These are phyloP conservation scores for Ajuga chamaepitys DNA, from an alignment of 257 asterid species.

Conservation along the genomic window DNA sequence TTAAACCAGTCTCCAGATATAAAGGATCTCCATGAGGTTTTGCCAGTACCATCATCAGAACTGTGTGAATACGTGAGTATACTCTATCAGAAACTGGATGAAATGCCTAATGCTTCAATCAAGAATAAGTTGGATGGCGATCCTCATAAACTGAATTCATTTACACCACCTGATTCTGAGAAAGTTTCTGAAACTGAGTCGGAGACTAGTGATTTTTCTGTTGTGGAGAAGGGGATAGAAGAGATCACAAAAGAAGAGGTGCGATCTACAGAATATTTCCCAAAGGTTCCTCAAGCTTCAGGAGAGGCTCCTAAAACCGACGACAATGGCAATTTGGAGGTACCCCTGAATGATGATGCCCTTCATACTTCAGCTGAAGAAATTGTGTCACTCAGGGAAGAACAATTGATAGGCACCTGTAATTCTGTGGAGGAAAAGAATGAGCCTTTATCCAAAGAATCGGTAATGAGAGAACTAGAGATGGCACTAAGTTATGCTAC, in stretches of 20 bases:
- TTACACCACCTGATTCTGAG: conserved; percentile 25
- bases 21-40: conserved; percentile 82
- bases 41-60: conserved; percentile 45
- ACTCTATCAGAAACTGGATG: conserved; percentile 64
- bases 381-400: neutral
- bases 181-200: conserved; percentile 28
- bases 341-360: conserved; percentile 2
- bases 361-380: conserved; percentile 15
- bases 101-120: conserved; percentile 27
- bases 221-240: conserved; percentile 25
- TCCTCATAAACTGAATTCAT: conserved; percentile 18
- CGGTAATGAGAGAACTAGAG: conserved; percentile 66
- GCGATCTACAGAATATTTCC: conserved; percentile 2
- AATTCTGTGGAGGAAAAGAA: conserved; percentile 22
- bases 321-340: conserved; percentile 5
- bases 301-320: conserved; percentile 19
- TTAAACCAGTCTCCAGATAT: conserved; percentile 44
- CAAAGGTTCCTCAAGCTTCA: conserved; percentile 12
- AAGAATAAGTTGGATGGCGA: conserved; percentile 25
- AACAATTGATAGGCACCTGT: conserved; percentile 3
- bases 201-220: conserved; percentile 31
- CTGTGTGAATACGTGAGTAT: conserved; percentile 52
- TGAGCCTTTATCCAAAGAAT: conserved; percentile 36
- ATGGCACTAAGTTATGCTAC: conserved; percentile 49
- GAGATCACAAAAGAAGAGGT: conserved; percentile 10